These are phyloP conservation scores for Trifolium pratense DNA, from an alignment of 306 rosid species.

Conservation along the genomic window DNA sequence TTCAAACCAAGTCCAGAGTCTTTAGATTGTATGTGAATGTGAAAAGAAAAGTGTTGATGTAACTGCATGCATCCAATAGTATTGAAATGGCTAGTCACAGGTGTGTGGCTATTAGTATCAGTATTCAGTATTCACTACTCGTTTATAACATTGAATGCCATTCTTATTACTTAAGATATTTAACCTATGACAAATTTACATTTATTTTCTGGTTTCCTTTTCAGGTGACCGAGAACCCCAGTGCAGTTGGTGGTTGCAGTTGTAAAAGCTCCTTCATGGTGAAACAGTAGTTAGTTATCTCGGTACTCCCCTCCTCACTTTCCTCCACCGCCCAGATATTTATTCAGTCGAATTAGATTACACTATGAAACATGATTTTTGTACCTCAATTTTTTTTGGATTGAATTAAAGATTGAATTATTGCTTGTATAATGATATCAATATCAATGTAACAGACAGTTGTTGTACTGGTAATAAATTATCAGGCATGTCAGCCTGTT, in stretches of 20 bases:
- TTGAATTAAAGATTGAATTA: slow-evolving; percentile 30
- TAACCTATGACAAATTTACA: not conserved
- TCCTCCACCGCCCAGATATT: slow-evolving; percentile 3
- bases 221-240: slow-evolving; percentile 90
- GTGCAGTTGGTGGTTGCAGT: slow-evolving; percentile 97
- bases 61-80: not conserved
- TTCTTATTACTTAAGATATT: not conserved
- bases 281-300: slow-evolving; percentile 54
- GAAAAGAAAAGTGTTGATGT: not conserved
- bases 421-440: slow-evolving; percentile 35
- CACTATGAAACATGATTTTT: slow-evolving; percentile 17
- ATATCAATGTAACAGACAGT: slow-evolving; percentile 26
- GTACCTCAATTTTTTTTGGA: slow-evolving; percentile 9
- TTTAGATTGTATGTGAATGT: slow-evolving; percentile 13
- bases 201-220: slow-evolving; percentile 41
- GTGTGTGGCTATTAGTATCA: not conserved
- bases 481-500: slow-evolving; percentile 31
- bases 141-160: not conserved
- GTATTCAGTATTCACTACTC: not conserved
- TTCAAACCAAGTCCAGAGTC: slow-evolving; percentile 9
- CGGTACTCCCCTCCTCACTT: slow-evolving; percentile 21
- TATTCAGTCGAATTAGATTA: slow-evolving; percentile 15
- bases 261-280: slow-evolving; percentile 96
- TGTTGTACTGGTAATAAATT: slow-evolving; percentile 31
- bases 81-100: slow-evolving; percentile 2